Base-by-base conservation (phyloP, 148 eudicot genomes). In the Dianthus caryophyllus region DNA sequence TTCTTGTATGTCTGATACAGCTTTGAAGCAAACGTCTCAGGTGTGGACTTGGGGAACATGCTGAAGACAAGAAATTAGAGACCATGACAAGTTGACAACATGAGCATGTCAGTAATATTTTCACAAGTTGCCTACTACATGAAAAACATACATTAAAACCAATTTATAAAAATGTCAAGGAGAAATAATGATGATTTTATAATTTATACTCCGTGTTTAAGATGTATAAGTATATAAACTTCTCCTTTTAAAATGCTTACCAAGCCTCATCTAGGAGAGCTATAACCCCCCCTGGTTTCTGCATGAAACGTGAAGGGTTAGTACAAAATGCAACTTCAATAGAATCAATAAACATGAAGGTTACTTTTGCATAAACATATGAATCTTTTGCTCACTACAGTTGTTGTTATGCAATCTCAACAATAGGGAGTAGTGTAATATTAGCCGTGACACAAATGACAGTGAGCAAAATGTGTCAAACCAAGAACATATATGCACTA, bases 181-280 rank as follows among this genome's bases (percentile, higher is more conserved):
- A 58, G 0, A 52, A 60, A 57, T n/a, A 41, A 39, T 30, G 29
- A 52, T 36, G 50, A 48, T 36, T 14, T 26, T 27, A 25, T 9
- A 16, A n/a, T n/a, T n/a, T n/a, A n/a, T n/a, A n/a, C n/a, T n/a
- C n/a, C n/a, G n/a, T n/a, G n/a, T 41, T 41, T 9, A 41, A 41
- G 8, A 41, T 9, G 11, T 49, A 17, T 70, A 12, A 21, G 48
- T 0, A 16, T 16, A 26, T 21, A 25, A 64, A 61, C 70, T 18
- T 64, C 72, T 31, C 43, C 15, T 53, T 53, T 12, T 48, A 65
- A 24, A 65, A 61, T 67, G 26, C 62, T 66, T 87, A 94, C 99
- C 99, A 94, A 66, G 99, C 99, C 87, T 94, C 97, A 76, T 94
- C 99, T 60, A 94, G 89, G 64, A 94, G 99, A 76, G 92, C 93